Evolutionary conservation across 31 red algal genomes (phyloP).

Genomic region (Endocladia muricata): DNA sequence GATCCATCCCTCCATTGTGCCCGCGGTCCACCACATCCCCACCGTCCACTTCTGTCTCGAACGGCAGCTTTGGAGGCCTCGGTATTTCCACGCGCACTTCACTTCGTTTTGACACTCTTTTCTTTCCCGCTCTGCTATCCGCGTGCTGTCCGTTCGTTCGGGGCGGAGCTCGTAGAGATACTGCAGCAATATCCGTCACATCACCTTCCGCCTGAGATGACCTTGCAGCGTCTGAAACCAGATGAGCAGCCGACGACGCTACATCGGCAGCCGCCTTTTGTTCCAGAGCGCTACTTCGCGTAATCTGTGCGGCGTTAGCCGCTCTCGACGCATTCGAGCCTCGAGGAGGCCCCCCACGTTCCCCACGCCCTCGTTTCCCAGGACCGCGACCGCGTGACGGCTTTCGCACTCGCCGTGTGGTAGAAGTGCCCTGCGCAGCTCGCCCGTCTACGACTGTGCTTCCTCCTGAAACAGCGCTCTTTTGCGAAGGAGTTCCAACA

Average conservation of each 20-base stretch:
- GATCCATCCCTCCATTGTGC: neutral
- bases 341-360: constrained; percentile 1
- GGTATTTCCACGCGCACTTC: neutral
- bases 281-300: neutral
- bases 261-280: neutral
- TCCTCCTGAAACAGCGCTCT: constrained; percentile 48
- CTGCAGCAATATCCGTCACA: neutral
- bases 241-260: neutral
- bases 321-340: neutral
- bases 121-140: neutral
- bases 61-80: constrained; percentile 20
- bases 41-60: constrained; percentile 3
- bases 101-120: neutral
- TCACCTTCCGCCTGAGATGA: neutral
- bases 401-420: constrained; percentile 7
- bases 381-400: constrained; percentile 23
- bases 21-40: neutral
- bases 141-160: neutral
- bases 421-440: constrained; percentile 10
- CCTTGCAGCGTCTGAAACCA: neutral
- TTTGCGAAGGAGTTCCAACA: constrained; percentile 49
- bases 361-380: constrained; percentile 3
- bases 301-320: neutral
- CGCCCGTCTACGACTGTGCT: constrained; percentile 44
- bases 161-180: neutral